Evolutionary conservation across 495 filamentous ascomycete genomes (phyloP), one percentile per base, ranked within the genome.

Genomic region (Penicillium psychrofluorescens): DNA sequence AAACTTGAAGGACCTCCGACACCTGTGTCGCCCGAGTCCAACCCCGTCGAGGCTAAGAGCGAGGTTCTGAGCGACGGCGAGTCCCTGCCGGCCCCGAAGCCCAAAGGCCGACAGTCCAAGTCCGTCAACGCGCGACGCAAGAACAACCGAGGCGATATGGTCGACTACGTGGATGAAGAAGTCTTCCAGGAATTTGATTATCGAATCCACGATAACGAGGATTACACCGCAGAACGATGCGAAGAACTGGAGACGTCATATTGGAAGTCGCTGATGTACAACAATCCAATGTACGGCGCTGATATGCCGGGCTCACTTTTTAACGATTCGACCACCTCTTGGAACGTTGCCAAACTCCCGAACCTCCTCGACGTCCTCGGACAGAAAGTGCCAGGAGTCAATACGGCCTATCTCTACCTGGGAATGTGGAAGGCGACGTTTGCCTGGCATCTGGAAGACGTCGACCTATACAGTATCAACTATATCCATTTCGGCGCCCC

Each of bases 341-440:
- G 92, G 92, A 97, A 98, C 56, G 82, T 98, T 8, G 90, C 91
- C 44, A 91, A 94, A 58, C 76, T 98, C 14, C 84, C 86, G 27
- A 97, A 96, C 56, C 68, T 98, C 35, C 80, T 98, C 6, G 94
- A 98, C 64, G 87, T 97, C 5, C 70, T 98, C 2, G 94, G 92
- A 13, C 89, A 89, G 32, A 95, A 95, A 49, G 86, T 98, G 0
- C 92, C 92, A 10, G 92, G 92, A 46, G 92, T 98, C 48, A 98
- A 98, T 57, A 97, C 94, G 4, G 91, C 92, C n/a, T 98, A 98
- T 62, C 75, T 98, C 9, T 98, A 98, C 50, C 72, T 97, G 35
- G 92, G 92, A 13, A 97, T 97, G 94, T 98, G 92, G 92, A 98
- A 96, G 58, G 92, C 92, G 13, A 96, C 92, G 2, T 98, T 98